Evolutionary conservation across 306 rosid genomes (phyloP).

Genomic region (Glycine soja): DNA sequence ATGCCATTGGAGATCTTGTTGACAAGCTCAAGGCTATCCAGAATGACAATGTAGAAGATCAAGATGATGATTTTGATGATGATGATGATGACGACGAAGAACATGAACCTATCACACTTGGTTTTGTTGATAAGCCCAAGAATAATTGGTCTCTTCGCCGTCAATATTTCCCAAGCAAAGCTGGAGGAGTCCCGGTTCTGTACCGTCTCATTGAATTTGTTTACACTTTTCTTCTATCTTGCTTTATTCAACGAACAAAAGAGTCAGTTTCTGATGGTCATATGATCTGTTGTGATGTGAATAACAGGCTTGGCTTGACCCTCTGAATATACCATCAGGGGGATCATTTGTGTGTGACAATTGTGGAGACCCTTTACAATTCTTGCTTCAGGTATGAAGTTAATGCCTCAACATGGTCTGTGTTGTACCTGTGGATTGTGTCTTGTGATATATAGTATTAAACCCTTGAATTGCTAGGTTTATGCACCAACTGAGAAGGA

Average conservation of each 20-base stretch:
- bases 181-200: slow-evolving; percentile 86
- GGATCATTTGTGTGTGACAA: slow-evolving; percentile 68
- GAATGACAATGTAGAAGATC: slow-evolving; percentile 48
- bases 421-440: too few species aligned
- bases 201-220: slow-evolving; percentile 18
- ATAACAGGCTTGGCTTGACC: slow-evolving; percentile 92
- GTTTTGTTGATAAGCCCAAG: slow-evolving; percentile 69
- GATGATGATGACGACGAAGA: slow-evolving; percentile 53
- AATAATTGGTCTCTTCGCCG: slow-evolving; percentile 61
- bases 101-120: slow-evolving; percentile 59
- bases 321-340: slow-evolving; percentile 75
- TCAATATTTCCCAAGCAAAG: slow-evolving; percentile 85
- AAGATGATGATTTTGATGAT: slow-evolving; percentile 54
- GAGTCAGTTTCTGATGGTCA: slow-evolving; percentile 1
- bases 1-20: slow-evolving; percentile 32
- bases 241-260: not conserved
- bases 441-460: too few species aligned
- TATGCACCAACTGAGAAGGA: slow-evolving; percentile 77
- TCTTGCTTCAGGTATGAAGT: slow-evolving; percentile 78
- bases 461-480: slow-evolving; percentile 55
- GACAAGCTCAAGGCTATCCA: slow-evolving; percentile 53
- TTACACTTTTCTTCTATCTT: not conserved
- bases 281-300: slow-evolving; percentile 31
- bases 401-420: not conserved
- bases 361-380: slow-evolving; percentile 78